Conservation (phyloP, 257 asterid species). For the Nicotiana knightiana region DNA sequence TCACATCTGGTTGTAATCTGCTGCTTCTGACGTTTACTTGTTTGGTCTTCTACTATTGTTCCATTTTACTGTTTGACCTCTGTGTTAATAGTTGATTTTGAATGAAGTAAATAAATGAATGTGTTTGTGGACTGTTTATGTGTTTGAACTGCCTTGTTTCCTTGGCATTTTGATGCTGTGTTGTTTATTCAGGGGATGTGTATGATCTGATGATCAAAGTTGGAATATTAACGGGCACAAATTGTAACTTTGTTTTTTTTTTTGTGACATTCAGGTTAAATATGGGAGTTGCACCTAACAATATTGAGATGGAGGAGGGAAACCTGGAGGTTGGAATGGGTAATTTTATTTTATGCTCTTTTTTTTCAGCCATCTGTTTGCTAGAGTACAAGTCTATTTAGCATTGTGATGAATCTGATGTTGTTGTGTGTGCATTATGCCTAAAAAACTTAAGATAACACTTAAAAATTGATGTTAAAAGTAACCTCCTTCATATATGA, state of each 20-base stretch:
- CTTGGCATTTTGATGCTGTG: not conserved
- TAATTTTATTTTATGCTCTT: not conserved
- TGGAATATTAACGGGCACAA: not conserved
- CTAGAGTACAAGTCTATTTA: not conserved
- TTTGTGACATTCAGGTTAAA: conserved; percentile 13
- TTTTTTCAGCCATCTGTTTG: not conserved
- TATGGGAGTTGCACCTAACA: conserved; percentile 18
- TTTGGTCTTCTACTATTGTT: not conserved
- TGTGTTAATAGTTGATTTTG: not conserved
- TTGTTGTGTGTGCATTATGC: not conserved
- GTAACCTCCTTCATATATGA: not conserved
- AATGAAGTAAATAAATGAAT: not conserved
- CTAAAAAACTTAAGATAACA: not conserved
- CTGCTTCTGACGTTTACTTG: not conserved
- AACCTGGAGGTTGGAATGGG: conserved; percentile 33
- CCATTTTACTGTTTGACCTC: not conserved
- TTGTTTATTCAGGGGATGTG: not conserved
- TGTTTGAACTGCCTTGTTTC: not conserved
- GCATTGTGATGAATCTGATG: not conserved
- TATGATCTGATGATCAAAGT: not conserved
- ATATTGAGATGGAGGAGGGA: conserved; percentile 29
- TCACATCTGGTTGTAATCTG: not conserved
- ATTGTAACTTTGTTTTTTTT: not conserved
- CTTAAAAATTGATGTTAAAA: not conserved
- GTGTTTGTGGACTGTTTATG: not conserved